Percentiles rank a stretch among this genome's conserved stretches.
Conservation (phyloP, 179 eudicot genomes). For the Dionaea muscipula region DNA sequence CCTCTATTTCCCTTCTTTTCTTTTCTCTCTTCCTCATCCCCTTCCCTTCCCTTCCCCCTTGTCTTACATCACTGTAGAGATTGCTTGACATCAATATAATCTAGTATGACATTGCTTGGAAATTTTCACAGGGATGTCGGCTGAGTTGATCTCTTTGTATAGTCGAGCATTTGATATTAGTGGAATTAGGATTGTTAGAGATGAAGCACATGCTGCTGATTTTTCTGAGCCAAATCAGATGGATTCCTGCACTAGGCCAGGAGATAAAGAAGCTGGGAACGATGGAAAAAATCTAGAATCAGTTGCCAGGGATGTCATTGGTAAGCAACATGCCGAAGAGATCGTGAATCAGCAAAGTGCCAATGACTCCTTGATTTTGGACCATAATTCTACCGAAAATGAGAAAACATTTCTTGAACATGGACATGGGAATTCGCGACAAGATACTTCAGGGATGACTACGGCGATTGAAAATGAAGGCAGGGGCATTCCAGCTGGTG, state of each 20-base stretch:
- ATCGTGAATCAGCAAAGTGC: conserved; percentile 14
- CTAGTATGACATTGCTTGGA: neutral
- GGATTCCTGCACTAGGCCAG: conserved; percentile 14
- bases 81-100: neutral
- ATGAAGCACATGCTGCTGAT: conserved; percentile 11
- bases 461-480: conserved; percentile 21
- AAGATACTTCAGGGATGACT: conserved; percentile 14
- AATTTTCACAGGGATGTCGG: conserved; percentile 43
- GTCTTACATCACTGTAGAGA: no score
- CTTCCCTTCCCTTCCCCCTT: no score
- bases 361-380: conserved; percentile 9
- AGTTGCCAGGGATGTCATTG: conserved; percentile 15
- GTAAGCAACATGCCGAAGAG: conserved; percentile 8
- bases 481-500: conserved; percentile 14
- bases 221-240: conserved; percentile 16
- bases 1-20: no score
- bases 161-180: conserved; percentile 42
- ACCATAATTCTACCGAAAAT: conserved; percentile 13
- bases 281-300: conserved; percentile 19
- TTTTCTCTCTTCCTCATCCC: no score
- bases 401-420: conserved; percentile 14
- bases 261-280: conserved; percentile 16
- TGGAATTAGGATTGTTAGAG: conserved; percentile 25
- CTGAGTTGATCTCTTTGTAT: conserved; percentile 44
- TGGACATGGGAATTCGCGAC: conserved; percentile 14